Conservation (phyloP, 1,139 yeast species). For the Cylindricascospora bacillispora region DNA sequence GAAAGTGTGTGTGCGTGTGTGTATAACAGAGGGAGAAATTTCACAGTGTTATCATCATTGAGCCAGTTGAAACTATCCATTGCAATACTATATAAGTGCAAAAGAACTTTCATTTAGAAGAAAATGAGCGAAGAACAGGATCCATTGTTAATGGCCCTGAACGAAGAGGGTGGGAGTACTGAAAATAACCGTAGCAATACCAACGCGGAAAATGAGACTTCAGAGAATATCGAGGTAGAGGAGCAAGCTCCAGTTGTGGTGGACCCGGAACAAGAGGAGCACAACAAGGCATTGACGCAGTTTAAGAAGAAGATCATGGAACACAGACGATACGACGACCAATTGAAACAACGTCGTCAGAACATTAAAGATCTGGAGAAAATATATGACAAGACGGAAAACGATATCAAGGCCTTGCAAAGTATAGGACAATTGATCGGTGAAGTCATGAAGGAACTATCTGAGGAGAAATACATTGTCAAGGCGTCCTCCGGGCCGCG, state of each 20-base stretch:
- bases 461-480: slow-evolving; percentile 89
- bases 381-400: slow-evolving; percentile 86
- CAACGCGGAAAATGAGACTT: slow-evolving; percentile 2
- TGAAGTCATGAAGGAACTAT: slow-evolving; percentile 90
- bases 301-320: slow-evolving; percentile 81
- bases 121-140: slow-evolving; percentile 65
- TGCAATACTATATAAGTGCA: too few species aligned
- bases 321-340: slow-evolving; percentile 91
- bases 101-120: too few species aligned
- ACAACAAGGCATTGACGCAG: slow-evolving; percentile 65
- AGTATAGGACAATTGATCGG: slow-evolving; percentile 97
- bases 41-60: too few species aligned
- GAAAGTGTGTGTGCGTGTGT: too few species aligned
- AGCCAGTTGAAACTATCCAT: too few species aligned
- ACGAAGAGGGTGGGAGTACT: slow-evolving; percentile 22
- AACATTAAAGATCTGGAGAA: slow-evolving; percentile 75
- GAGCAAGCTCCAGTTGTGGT: slow-evolving; percentile 13
- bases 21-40: too few species aligned
- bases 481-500: slow-evolving; percentile 97
- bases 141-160: slow-evolving; percentile 61
- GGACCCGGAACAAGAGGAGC: slow-evolving; percentile 51
- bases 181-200: slow-evolving; percentile 3
- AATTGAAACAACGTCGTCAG: slow-evolving; percentile 72
- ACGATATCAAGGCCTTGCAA: slow-evolving; percentile 92
- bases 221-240: slow-evolving; percentile 3